Base-by-base conservation (phyloP, 257 asterid genomes). In the Solanum chiquidenum region DNA sequence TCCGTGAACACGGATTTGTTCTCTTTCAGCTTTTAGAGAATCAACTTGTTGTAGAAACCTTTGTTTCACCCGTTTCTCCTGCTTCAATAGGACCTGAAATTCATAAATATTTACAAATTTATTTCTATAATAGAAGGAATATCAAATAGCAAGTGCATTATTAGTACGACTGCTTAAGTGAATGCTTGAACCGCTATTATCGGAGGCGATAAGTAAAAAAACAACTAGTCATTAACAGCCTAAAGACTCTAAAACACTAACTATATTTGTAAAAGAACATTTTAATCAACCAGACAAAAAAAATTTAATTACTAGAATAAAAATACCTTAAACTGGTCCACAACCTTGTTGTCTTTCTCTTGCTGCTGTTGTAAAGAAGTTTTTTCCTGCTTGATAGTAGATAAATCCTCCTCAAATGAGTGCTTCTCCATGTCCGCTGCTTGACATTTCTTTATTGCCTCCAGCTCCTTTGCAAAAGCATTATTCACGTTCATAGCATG, bases 251-350 rank as follows among this genome's bases (percentile, higher is more conserved):
- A n/a, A 37, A n/a, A 44, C 38, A 42, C 52, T 62, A n/a, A 62
- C 18, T 84, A 29, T 83, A 33, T 62, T 84, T 7, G 18, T 35
- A 34, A 60, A 80, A 83, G 0, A 21, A 25, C 37, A 21, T 60
- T 21, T 62, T 27, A n/a, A 64, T 84, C 21, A 37, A 37, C 58
- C 14, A 84, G 2, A 13, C 62, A 13, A 42, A 84, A 3, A 3
- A 33, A 44, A 4, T 1, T 33, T 37, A 6, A 23, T 66, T 85
- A 62, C 64, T 29, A 52, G 20, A 85, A 85, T 42, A 73, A 42
- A 69, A 74, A 66, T 95, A 95, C 98, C 98, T 94, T 90, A 87
- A 94, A 89, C 91, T 93, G 95, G 83, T 91, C 91, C 86, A 79
- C 72, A 23, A 93, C 90, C 52, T 0, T 91, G 87, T 87, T 92